Evolutionary conservation across 1,284 basidiomycete species (phyloP).

Genomic region (Rhodotorula mucilaginosa): DNA sequence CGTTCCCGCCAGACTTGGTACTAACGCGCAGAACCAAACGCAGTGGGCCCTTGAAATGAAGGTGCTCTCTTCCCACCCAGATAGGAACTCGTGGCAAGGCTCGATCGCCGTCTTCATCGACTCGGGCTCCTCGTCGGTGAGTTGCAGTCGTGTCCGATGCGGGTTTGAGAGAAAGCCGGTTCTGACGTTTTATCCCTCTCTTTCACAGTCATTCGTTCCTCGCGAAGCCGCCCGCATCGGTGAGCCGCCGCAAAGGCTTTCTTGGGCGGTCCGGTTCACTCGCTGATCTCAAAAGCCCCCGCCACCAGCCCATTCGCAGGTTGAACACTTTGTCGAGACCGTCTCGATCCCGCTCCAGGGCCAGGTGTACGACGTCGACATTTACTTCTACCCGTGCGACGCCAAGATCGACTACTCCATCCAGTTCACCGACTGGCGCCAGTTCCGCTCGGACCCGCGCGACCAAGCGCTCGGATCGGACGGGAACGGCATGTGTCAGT

Average conservation of each 20-base stretch:
- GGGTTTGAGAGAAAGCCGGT: too few species aligned
- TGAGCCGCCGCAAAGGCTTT: background rate
- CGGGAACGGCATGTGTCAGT: background rate
- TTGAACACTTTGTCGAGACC: background rate
- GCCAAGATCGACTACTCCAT: too few species aligned
- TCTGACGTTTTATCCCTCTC: background rate
- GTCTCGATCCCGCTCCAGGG: background rate
- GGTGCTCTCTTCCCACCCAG: background rate
- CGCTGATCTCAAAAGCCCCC: background rate
- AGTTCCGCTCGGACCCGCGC: background rate
- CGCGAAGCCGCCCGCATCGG: background rate
- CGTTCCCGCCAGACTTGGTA: too few species aligned
- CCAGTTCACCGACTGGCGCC: background rate
- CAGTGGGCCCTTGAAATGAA: slow-evolving; percentile 6
- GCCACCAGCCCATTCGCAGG: background rate
- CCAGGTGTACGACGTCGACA: background rate
- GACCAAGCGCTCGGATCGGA: background rate
- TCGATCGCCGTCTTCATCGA: background rate
- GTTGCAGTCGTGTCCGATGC: too few species aligned
- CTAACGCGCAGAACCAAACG: too few species aligned
- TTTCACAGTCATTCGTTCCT: background rate
- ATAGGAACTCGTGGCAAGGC: background rate
- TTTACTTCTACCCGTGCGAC: slow-evolving; percentile 5
- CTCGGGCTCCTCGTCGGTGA: background rate
- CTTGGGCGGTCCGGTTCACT: too few species aligned